Evolutionary conservation across 2,329 filamentous ascomycete species (phyloP).

Genomic region (Hymenoscyphus fraxineus): DNA sequence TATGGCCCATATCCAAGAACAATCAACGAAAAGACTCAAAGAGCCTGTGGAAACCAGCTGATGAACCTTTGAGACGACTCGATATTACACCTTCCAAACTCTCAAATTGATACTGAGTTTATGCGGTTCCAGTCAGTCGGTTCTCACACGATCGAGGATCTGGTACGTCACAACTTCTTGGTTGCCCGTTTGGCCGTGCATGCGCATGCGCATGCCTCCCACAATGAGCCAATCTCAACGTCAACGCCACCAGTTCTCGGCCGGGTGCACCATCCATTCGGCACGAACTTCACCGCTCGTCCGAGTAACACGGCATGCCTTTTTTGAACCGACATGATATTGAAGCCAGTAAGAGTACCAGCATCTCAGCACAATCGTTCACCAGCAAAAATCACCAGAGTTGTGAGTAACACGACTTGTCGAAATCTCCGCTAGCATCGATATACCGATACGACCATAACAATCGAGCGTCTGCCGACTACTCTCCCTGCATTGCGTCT

Average conservation of each 20-base stretch:
- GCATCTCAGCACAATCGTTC: neutral
- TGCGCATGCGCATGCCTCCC: neutral
- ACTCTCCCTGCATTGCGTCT: neutral
- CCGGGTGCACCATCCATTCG: neutral
- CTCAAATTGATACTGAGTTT: neutral
- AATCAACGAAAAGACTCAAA: neutral
- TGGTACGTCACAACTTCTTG: neutral
- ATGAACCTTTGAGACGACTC: neutral
- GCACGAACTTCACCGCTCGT: conserved; percentile 3
- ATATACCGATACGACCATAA: neutral
- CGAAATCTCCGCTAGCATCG: neutral
- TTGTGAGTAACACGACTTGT: conserved; percentile 1
- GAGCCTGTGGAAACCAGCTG: neutral
- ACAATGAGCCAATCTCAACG: neutral
- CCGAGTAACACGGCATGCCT: neutral
- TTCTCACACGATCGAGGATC: neutral
- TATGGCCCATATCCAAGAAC: no score
- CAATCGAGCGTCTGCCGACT: neutral
- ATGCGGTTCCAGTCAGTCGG: neutral
- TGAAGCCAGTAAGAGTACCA: neutral
- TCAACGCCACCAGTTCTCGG: conserved; percentile 2
- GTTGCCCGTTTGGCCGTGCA: neutral
- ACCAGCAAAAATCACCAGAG: neutral
- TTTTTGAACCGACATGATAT: neutral
- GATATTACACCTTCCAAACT: neutral